Base-by-base conservation (phyloP, 2,329 filamentous ascomycete species). In the Aureobasidium sp. region DNA sequence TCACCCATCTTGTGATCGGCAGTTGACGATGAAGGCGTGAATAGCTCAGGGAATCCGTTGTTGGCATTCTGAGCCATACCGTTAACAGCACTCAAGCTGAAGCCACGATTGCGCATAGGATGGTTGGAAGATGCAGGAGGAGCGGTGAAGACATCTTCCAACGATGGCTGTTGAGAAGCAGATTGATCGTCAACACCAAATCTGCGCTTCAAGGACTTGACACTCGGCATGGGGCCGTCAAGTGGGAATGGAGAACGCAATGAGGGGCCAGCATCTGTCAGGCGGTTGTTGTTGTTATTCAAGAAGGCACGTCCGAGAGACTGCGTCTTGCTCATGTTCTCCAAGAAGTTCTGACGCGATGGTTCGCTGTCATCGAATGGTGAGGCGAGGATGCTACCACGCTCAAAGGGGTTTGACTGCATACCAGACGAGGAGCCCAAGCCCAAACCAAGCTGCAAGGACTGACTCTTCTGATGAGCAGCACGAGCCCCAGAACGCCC, bases 21-120 rank as follows among this genome's bases (percentile, higher is more conserved):
- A 39, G 47, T 31, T 14, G 33, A 40, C 6, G 66, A 40, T 39
- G 78, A 78, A 7, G 81, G 81, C 4, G 78, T 80, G 68, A 85
- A 84, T 4, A 85, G 73, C 77, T 48, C 82, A 76, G 37, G 85
- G 75, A 58, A 49, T 8, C 17, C n/a, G 22, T 22, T 58, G 42
- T 79, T 76, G 57, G 72, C 67, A 75, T 78, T 57, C 78, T 76
- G 31, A 77, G 9, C 24, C 57, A 50, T 42, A 14, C 57, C 77
- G 64, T 77, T 77, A 63, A 83, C 79, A 58, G 83, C 81, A 54
- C 83, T 81, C 27, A 82, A 77, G 50, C 83, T 86, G 67, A 84
- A 85, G 60, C 84, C 84, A 47, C 85, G 81, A 66, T 80, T 84
- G 44, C 84, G 80, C 37, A 84, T 78, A 33, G 82, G 80, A 59